phyloP scores from a whole-genome alignment of 257 asterid genomes.

The Solanum megistacrolobum region DNA sequence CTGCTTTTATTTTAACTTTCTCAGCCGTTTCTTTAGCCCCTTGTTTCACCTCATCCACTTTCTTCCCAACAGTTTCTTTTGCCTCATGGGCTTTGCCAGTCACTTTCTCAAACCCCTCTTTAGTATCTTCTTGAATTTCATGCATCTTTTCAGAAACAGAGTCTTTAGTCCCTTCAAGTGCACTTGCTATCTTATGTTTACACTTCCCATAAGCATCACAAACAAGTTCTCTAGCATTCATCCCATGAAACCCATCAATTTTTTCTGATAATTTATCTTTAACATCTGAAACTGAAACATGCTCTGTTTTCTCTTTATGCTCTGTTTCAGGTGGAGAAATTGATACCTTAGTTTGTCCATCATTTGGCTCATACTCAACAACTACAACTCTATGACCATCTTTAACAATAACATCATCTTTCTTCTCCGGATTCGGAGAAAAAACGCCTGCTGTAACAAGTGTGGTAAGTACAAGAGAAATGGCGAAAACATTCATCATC shows the following conservation, averaged over 20 bases:
- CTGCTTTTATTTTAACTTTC: background rate
- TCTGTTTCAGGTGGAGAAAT: conserved; percentile 21
- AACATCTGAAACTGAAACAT: background rate
- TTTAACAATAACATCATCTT: conserved; percentile 15
- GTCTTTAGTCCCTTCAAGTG: conserved; percentile 15
- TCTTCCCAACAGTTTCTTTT: conserved; percentile 10
- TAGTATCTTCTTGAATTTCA: conserved; percentile 21
- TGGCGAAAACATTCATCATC: conserved; percentile 26
- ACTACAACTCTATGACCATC: conserved; percentile 45
- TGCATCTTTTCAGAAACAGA: conserved; percentile 9
- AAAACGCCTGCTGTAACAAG: conserved; percentile 14
- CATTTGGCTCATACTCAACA: conserved; percentile 27
- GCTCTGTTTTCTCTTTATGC: background rate
- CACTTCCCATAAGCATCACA: conserved; percentile 35
- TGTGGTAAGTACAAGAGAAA: conserved; percentile 18
- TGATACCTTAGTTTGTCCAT: conserved; percentile 12
- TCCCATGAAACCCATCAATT: background rate
- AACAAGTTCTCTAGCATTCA: conserved; percentile 13
- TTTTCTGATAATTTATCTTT: conserved; percentile 2
- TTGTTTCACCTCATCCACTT: conserved; percentile 8
- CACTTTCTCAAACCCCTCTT: background rate
- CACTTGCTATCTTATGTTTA: conserved; percentile 17
- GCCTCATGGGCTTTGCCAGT: background rate
- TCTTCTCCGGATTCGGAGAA: conserved; percentile 10
- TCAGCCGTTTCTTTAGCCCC: background rate